Evolutionary conservation across 2,329 filamentous ascomycete genomes (phyloP).

Genomic region (Elsinoe ampelina): DNA sequence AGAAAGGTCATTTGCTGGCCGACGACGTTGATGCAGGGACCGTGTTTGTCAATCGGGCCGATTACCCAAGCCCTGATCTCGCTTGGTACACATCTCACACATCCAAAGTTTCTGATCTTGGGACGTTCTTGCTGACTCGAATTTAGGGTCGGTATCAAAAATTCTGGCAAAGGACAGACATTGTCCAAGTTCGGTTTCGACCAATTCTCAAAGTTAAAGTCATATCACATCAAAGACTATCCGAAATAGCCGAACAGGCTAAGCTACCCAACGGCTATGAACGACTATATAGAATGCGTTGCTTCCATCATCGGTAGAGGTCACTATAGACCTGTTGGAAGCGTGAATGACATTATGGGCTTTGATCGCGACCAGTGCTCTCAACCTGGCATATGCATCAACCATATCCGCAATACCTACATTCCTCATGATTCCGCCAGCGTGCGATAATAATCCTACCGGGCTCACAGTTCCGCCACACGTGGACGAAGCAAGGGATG

Average conservation of each 20-base stretch:
- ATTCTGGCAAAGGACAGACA: slow-evolving; percentile 85
- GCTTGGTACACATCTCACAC: slow-evolving; percentile 22
- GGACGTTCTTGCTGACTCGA: slow-evolving; percentile 72
- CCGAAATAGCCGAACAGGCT: slow-evolving; percentile 37
- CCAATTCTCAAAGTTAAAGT: slow-evolving; percentile 93
- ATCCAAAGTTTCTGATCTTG: background rate
- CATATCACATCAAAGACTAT: slow-evolving; percentile 81
- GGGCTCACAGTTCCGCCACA: background rate
- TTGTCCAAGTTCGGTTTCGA: slow-evolving; percentile 87
- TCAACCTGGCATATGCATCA: background rate
- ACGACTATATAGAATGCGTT: background rate
- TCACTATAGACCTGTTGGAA: no score
- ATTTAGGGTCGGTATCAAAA: slow-evolving; percentile 74
- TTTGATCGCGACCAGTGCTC: background rate
- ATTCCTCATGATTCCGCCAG: background rate
- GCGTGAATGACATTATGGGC: no score
- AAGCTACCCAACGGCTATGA: background rate
- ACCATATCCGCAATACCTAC: background rate
- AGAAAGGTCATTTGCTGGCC: slow-evolving; percentile 63
- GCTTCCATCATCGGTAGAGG: background rate
- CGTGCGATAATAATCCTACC: background rate
- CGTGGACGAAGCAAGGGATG: slow-evolving; percentile 6
- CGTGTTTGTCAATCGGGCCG: slow-evolving; percentile 90
- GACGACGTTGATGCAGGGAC: slow-evolving; percentile 84
- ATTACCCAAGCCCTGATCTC: slow-evolving; percentile 71